Conservation (phyloP, 345 rosid species). For the Acer campestre region DNA sequence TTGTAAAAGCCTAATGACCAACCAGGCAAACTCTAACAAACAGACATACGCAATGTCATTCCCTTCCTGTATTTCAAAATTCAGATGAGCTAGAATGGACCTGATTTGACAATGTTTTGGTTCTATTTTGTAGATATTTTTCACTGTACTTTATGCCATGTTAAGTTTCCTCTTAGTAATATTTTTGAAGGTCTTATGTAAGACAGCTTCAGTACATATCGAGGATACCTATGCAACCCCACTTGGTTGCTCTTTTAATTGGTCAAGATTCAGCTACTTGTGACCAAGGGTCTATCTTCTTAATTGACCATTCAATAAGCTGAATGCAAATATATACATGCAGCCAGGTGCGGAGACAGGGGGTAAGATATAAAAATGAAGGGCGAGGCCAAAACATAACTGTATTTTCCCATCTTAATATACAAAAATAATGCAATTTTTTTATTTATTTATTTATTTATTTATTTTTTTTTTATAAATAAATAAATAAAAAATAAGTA, state of each 20-base stretch:
- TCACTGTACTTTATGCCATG: background rate
- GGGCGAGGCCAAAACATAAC: background rate
- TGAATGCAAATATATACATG: background rate
- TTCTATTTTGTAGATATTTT: background rate
- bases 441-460: too few relatives aligned
- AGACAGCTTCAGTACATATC: background rate
- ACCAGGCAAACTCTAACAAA: background rate
- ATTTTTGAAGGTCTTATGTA: background rate
- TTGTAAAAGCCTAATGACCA: background rate
- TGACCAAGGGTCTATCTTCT: background rate
- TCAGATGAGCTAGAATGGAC: background rate
- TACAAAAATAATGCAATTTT: background rate
- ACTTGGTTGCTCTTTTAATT: background rate
- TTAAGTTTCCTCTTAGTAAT: background rate
- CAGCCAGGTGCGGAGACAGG: background rate
- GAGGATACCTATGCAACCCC: constrained; percentile 3
- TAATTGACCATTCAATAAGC: background rate
- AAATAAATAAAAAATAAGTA: too few relatives aligned
- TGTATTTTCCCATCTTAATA: background rate
- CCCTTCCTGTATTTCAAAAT: background rate
- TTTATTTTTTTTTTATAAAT: too few relatives aligned
- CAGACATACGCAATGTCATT: background rate
- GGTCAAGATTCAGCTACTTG: constrained; percentile 1
- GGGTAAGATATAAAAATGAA: background rate
- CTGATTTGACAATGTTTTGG: background rate